Percentiles rank a stretch among this genome's conserved stretches.
These are phyloP conservation scores for Castanospermum australe DNA, from an alignment of 306 rosid genomes.

Conservation along the genomic window DNA sequence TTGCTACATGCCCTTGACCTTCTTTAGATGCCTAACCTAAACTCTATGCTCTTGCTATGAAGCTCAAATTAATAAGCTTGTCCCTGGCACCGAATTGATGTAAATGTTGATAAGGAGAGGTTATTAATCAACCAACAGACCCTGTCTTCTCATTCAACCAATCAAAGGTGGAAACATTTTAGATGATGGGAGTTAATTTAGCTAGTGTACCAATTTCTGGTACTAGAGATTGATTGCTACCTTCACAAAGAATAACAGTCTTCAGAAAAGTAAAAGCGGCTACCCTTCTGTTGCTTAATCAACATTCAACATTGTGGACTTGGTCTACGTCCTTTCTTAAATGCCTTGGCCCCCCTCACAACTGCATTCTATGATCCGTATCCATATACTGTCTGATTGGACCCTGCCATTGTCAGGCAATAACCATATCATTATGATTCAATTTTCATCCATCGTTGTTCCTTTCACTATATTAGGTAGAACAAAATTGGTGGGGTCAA, in stretches of 20 bases:
- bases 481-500: background rate
- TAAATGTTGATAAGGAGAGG: constrained; percentile 1
- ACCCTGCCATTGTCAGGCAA: background rate
- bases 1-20: too few species aligned
- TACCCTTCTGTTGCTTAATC: background rate
- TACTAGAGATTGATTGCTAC: background rate
- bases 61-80: background rate
- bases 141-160: background rate
- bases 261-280: background rate
- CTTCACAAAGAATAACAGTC: background rate
- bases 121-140: constrained; percentile 22
- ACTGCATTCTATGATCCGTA: constrained; percentile 17
- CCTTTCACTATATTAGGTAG: background rate
- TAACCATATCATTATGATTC: background rate
- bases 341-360: constrained; percentile 18
- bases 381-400: background rate
- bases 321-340: background rate
- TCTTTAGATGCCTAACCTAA: background rate
- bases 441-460: background rate
- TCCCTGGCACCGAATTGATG: constrained; percentile 1
- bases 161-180: background rate
- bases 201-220: background rate
- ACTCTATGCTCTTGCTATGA: background rate
- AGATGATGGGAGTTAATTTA: background rate
- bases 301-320: background rate